Evolutionary conservation across 306 rosid genomes (phyloP), one percentile per base, ranked within the genome.

Genomic region (Cyclanthera cordifolia): DNA sequence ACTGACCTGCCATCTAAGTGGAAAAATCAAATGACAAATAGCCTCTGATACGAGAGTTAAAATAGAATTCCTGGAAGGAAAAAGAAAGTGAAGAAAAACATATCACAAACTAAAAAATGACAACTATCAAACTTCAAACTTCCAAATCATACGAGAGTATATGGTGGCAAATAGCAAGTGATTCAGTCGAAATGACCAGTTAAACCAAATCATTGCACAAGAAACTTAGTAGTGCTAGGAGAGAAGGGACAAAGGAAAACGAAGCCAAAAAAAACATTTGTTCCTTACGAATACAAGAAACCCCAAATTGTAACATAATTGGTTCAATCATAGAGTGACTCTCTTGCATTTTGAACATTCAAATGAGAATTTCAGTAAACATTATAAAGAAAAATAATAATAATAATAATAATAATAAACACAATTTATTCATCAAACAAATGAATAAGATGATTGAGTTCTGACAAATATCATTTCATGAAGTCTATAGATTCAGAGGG

Each of bases 1-100:
- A 41, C 80, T 74, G 70, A 93, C 99, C 96, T 93, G 99, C 99
- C 99, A 93, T 46, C 99, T 86, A 75, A 93, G 88, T 55, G 99
- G 99, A 80, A 80, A 93, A 74, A 93, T 85, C 75, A 93, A 81
- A 84, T 93, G 89, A 72, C 99, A 93, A 53, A 93, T 88, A 79
- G 97, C 99, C 85, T 93, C 99, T 24, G 96, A 93, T 74, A 43
- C 97, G 68, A 90, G 94, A 73, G 99, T 90, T 75, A 93, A 76
- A 74, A 93, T 87, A 2, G 97, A 87, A 82, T 90, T 90, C 85
- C 99, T 90, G 95, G 81, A 34, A 81, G 78, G 73, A 78, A 68
- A 76, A 60, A 72, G 30, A 53, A 50, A 25, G 32, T 70, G 2
- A 30, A 70, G 27, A 23, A 53, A 53, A 56, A 24, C 4, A 14